These are phyloP conservation scores for Arthroderma uncinatum DNA, from an alignment of 2,329 filamentous ascomycete species.

Conservation along the genomic window DNA sequence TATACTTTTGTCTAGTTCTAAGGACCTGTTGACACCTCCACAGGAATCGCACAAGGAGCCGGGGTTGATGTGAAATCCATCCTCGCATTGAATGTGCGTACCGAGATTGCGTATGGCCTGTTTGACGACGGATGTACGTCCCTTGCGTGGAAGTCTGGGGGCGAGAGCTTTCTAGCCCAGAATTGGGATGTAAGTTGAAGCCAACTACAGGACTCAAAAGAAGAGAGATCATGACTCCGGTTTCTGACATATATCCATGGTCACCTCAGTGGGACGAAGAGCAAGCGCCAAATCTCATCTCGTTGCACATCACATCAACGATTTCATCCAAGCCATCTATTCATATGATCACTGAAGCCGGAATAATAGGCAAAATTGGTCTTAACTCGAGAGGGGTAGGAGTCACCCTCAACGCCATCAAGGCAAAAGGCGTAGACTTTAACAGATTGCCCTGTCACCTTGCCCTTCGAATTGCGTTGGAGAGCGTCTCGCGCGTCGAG, in stretches of 20 bases:
- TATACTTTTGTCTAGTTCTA: neutral
- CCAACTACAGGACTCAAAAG: neutral
- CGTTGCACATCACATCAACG: constrained; percentile 34
- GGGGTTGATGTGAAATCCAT: constrained; percentile 40
- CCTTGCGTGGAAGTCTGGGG: constrained; percentile 39
- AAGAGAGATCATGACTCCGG: neutral
- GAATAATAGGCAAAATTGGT: constrained; percentile 49
- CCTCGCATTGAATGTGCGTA: constrained; percentile 48
- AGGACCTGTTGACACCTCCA: neutral
- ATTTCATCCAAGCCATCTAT: constrained; percentile 34
- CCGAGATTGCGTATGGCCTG: constrained; percentile 48
- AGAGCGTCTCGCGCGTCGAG: constrained; percentile 35
- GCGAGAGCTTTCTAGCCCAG: constrained; percentile 38
- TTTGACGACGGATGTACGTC: constrained; percentile 50
- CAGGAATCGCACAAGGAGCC: constrained; percentile 45
- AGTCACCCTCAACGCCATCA: constrained; percentile 47
- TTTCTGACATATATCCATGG: neutral
- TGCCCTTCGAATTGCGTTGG: constrained; percentile 43
- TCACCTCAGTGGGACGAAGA: constrained; percentile 33
- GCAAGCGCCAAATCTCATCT: constrained; percentile 41
- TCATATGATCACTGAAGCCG: constrained; percentile 47
- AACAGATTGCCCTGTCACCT: constrained; percentile 44
- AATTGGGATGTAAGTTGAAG: constrained; percentile 41
- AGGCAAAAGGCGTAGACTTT: constrained; percentile 39
- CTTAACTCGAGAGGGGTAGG: constrained; percentile 45